Percentiles rank a stretch among this genome's conserved stretches.
phyloP scores from a whole-genome alignment of 2,329 filamentous ascomycete genomes.

The Colletotrichum euphorbiae region DNA sequence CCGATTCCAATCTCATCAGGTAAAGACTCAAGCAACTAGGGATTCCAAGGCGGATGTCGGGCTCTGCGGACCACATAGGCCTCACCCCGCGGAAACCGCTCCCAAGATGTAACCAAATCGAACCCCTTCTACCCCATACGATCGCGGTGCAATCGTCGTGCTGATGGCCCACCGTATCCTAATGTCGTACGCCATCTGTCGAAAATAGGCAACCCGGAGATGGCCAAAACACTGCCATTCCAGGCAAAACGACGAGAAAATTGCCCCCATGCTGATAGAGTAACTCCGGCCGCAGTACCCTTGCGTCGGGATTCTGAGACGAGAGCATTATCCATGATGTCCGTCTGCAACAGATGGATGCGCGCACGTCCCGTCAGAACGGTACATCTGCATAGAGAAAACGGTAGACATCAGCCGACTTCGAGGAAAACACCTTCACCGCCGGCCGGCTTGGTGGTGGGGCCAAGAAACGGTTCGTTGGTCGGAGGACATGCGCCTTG shows the following conservation, averaged over 20 bases:
- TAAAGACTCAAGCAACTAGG: conserved; percentile 7
- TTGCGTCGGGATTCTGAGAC: conserved; percentile 33
- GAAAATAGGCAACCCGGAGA: conserved; percentile 12
- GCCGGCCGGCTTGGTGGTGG: conserved; percentile 23
- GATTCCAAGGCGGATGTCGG: conserved; percentile 8
- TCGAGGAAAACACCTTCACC: conserved; percentile 1
- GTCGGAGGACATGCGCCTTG: conserved; percentile 7
- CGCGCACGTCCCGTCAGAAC: conserved; percentile 31
- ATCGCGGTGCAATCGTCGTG: conserved; percentile 16
- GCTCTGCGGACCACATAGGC: background rate
- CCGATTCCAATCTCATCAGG: conserved; percentile 29
- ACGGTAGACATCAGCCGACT: conserved; percentile 16
- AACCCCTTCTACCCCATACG: conserved; percentile 14
- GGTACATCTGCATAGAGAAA: background rate
- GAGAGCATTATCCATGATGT: conserved; percentile 8
- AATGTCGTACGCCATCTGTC: conserved; percentile 3
- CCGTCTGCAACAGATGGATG: conserved; percentile 22
- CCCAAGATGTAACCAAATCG: conserved; percentile 2
- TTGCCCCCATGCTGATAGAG: background rate
- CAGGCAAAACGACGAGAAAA: conserved; percentile 24
- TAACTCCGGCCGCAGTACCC: conserved; percentile 27
- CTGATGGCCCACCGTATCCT: conserved; percentile 1
- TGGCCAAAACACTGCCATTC: conserved; percentile 13
- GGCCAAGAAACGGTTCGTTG: conserved; percentile 4
- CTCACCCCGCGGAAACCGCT: background rate